phyloP scores from a whole-genome alignment of 306 rosid genomes.

The Betula pendula region DNA sequence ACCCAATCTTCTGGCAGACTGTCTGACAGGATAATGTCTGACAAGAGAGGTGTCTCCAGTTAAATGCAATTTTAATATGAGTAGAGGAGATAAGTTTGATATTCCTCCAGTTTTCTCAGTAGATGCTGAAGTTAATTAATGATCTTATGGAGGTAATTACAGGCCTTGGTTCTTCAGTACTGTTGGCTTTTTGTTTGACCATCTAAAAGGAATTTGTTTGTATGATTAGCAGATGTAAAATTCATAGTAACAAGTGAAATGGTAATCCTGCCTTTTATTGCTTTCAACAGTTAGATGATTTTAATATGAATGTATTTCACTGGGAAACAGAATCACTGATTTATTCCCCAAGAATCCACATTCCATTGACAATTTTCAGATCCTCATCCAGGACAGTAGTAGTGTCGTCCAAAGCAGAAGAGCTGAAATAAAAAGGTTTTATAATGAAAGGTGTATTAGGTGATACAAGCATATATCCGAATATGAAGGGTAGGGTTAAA shows the following conservation, averaged over 20 bases:
- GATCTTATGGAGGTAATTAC: not conserved
- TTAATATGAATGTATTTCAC: too few species aligned
- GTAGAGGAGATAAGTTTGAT: not conserved
- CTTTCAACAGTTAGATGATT: not conserved
- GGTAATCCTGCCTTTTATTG: not conserved
- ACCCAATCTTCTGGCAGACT: conserved; percentile 29
- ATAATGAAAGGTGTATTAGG: not conserved
- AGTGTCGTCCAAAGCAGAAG: not conserved
- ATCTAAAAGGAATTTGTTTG: not conserved
- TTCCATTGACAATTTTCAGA: too few species aligned
- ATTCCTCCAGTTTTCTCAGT: too few species aligned
- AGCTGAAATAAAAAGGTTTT: not conserved
- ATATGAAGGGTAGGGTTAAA: too few species aligned
- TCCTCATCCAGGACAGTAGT: not conserved
- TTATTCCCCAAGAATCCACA: too few species aligned
- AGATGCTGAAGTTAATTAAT: not conserved
- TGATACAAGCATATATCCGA: too few species aligned
- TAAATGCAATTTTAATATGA: conserved; percentile 1
- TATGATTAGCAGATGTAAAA: not conserved
- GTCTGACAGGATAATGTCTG: conserved; percentile 50
- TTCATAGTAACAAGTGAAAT: not conserved
- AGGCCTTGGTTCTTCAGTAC: not conserved
- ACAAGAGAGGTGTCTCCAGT: conserved; percentile 52
- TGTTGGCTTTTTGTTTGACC: not conserved
- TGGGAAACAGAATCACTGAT: too few species aligned